Evolutionary conservation across 2,329 filamentous ascomycete species (phyloP), one percentile per base, ranked within the genome.

Genomic region (Aspergillus alliaceus): DNA sequence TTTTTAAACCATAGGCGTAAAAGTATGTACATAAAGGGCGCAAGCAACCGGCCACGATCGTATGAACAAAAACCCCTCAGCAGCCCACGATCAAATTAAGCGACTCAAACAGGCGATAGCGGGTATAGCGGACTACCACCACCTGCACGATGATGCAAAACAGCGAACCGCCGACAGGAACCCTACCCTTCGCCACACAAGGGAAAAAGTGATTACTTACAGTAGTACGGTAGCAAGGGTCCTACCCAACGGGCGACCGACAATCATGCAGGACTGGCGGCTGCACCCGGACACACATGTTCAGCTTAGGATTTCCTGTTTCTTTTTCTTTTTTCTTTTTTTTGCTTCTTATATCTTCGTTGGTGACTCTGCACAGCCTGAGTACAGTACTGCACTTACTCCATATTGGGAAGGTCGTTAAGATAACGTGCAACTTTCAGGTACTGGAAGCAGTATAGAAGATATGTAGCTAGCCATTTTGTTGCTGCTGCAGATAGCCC

Each of bases 131-230:
- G 37, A 24, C 37, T 20, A 24, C 6, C 4, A 11, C 6, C 20
- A 20, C n/a, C 37, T 60, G 58, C 58, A 60, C 31, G 46, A 31
- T 49, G 58, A 54, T 53, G 55, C 47, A 27, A 11, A 44, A 50
- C 20, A 47, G 12, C 11, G 24, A 29, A 29, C 27, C 27, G 9
- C 9, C 53, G 34, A 46, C 56, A 57, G 50, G 49, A 59, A 54
- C 44, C 55, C 42, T 34, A 50, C 54, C 37, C 37, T 40, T 29
- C 24, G 40, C 40, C 40, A 44, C 40, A 24, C 24, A 29, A 44
- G 40, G 24, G n/a, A 27, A n/a, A 25, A 59, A 46, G 42, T 44
- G 31, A 40, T 12, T 57, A 52, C 52, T 22, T 18, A 24, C 34
- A 20, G 31, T 37, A 20, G 40, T 20, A 54, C 11, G 27, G 12